Percentiles rank a stretch among this genome's conserved stretches.
Conservation (phyloP, 768 basidiomycete genomes). For the Lyophyllum atratum region DNA sequence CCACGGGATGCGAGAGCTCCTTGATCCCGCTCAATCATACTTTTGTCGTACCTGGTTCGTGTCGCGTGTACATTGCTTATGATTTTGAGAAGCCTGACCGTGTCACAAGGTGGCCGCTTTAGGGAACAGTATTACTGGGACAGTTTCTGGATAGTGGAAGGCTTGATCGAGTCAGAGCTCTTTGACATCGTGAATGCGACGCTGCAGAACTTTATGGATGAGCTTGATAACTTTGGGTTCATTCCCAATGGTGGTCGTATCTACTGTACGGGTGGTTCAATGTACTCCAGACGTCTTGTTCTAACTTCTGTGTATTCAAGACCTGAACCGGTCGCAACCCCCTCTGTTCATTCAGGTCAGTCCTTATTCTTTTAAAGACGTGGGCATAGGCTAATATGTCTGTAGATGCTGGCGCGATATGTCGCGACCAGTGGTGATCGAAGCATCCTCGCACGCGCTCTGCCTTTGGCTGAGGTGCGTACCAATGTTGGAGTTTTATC, state of each 20-base stretch:
- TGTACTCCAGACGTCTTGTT: not conserved
- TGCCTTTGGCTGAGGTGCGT: conserved; percentile 81
- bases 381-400: not conserved
- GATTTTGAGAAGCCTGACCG: not conserved
- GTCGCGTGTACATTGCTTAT: not conserved
- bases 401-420: conserved; percentile 88
- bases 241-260: conserved; percentile 94
- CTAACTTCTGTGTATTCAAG: conserved; percentile 32
- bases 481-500: not conserved
- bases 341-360: conserved; percentile 82
- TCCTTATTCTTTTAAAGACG: not conserved
- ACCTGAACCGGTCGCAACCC: conserved; percentile 82
- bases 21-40: conserved; percentile 91
- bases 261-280: conserved; percentile 58
- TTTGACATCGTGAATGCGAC: conserved; percentile 73
- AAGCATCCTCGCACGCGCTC: conserved; percentile 71
- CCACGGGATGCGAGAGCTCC: conserved; percentile 73
- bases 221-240: conserved; percentile 82
- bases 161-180: conserved; percentile 80
- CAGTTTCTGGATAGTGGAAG: conserved; percentile 88
- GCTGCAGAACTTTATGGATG: conserved; percentile 94
- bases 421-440: conserved; percentile 71
- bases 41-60: conserved; percentile 84
- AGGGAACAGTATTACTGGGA: conserved; percentile 76
- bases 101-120: conserved; percentile 60